Percentiles rank a stretch among this genome's conserved stretches.
phyloP scores from a whole-genome alignment of 1,139 yeast species.

The Martiniozyma asiatica region DNA sequence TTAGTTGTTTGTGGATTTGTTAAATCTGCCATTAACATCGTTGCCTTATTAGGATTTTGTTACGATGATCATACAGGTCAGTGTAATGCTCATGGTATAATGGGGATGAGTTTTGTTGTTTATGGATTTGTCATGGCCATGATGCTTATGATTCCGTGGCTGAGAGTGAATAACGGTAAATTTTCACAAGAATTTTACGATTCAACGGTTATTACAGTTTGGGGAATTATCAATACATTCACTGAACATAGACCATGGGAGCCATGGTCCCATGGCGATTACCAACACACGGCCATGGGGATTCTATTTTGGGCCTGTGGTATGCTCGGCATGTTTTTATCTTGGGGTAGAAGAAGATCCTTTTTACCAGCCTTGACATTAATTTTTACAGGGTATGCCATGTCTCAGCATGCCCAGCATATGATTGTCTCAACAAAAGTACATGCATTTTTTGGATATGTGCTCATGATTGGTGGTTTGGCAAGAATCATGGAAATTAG shows the following conservation, averaged over 20 bases:
- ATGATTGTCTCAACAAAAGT: slow-evolving; percentile 70
- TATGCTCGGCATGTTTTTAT: slow-evolving; percentile 63
- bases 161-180: slow-evolving; percentile 35
- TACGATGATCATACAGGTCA: slow-evolving; percentile 73
- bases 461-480: slow-evolving; percentile 68
- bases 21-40: slow-evolving; percentile 68
- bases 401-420: slow-evolving; percentile 80
- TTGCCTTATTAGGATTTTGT: slow-evolving; percentile 77
- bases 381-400: slow-evolving; percentile 85
- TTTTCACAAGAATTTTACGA: slow-evolving; percentile 81
- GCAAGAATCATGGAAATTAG: slow-evolving; percentile 67
- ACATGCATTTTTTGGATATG: slow-evolving; percentile 75
- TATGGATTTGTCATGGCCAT: slow-evolving; percentile 64
- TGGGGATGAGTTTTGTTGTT: slow-evolving; percentile 79
- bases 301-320: slow-evolving; percentile 96
- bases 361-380: slow-evolving; percentile 73
- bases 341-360: slow-evolving; percentile 53
- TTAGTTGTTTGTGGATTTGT: slow-evolving; percentile 48
- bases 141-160: slow-evolving; percentile 61
- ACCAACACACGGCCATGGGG: slow-evolving; percentile 93
- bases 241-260: slow-evolving; percentile 91
- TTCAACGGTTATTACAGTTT: slow-evolving; percentile 61
- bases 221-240: slow-evolving; percentile 92
- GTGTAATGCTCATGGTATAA: slow-evolving; percentile 91
- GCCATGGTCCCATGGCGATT: slow-evolving; percentile 82